A percentile compares a stretch with the other conserved stretches of the same genome.
phyloP scores from a whole-genome alignment of 768 basidiomycete species.

The Boletus fagicola region DNA sequence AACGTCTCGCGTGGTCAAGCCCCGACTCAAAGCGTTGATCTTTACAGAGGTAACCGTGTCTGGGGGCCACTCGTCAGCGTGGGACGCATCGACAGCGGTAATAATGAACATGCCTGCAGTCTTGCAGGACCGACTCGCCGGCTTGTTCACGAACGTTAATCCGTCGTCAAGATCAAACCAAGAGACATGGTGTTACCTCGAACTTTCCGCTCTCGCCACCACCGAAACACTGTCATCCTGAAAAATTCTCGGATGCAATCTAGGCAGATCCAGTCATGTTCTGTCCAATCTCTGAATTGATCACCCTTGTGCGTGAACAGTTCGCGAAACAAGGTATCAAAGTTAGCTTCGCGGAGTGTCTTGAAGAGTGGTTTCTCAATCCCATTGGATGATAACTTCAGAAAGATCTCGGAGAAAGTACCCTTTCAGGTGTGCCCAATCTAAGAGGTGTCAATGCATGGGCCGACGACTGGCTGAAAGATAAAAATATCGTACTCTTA shows the following conservation, averaged over 20 bases:
- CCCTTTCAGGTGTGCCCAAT: constrained; percentile 13
- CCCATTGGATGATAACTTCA: not conserved
- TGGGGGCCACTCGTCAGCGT: not conserved
- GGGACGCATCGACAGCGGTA: not conserved
- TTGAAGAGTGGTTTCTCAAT: constrained; percentile 10
- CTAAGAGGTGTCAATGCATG: not conserved
- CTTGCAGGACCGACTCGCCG: not conserved
- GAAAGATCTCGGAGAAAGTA: not conserved
- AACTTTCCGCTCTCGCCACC: constrained; percentile 11
- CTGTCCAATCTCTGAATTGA: constrained; percentile 4
- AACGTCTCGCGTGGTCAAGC: constrained; percentile 9
- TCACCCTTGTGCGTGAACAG: constrained; percentile 8
- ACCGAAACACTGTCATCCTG: constrained; percentile 7
- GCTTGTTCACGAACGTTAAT: not conserved
- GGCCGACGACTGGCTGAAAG: not conserved
- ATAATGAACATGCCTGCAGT: constrained; percentile 11
- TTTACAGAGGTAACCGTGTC: constrained; percentile 14
- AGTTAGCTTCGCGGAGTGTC: constrained; percentile 3
- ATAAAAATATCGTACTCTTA: constrained; percentile 1
- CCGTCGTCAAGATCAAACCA: not conserved
- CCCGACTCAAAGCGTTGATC: constrained; percentile 13
- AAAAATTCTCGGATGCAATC: constrained; percentile 9
- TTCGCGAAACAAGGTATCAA: constrained; percentile 5
- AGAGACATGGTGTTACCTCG: not conserved
- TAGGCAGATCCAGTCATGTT: constrained; percentile 7